A percentile compares a stretch with the other conserved stretches of the same genome.
Conservation (phyloP, 371 early-diverging fungal genomes). For the Vairimorpha necatrix region DNA sequence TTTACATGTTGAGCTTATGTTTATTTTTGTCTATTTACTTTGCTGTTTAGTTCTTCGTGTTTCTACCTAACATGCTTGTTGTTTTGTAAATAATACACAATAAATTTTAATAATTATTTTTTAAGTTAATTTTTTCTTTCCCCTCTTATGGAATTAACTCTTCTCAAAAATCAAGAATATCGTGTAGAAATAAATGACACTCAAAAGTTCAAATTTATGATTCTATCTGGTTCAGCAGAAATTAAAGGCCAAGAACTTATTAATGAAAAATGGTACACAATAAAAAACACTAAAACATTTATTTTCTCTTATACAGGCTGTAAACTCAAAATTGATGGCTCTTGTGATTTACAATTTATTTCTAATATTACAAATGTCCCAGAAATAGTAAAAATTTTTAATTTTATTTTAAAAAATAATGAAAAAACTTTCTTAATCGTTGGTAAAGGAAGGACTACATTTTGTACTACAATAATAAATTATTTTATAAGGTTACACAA, state of each 20-base stretch:
- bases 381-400: constrained; percentile 50
- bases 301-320: constrained; percentile 64
- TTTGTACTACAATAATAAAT: constrained; percentile 50
- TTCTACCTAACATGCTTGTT: no score
- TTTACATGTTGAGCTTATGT: no score
- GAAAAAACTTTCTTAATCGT: constrained; percentile 36
- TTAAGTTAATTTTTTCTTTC: no score
- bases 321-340: constrained; percentile 57
- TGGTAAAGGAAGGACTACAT: constrained; percentile 56
- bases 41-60: no score
- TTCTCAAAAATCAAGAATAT: constrained; percentile 38
- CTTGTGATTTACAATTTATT: constrained; percentile 55
- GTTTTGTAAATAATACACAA: no score
- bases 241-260: constrained; percentile 61
- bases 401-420: not conserved
- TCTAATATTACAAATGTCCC: constrained; percentile 53
- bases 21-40: no score
- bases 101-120: no score
- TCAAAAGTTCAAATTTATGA: constrained; percentile 53
- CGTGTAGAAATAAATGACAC: constrained; percentile 40
- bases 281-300: constrained; percentile 54
- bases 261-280: constrained; percentile 58
- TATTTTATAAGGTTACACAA: constrained; percentile 53
- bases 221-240: constrained; percentile 57
- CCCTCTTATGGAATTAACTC: constrained; percentile 21